A percentile compares a stretch with the other conserved stretches of the same genome.
These are phyloP conservation scores for Rhizopogon vinicolor DNA, from an alignment of 768 basidiomycete species.

Conservation along the genomic window DNA sequence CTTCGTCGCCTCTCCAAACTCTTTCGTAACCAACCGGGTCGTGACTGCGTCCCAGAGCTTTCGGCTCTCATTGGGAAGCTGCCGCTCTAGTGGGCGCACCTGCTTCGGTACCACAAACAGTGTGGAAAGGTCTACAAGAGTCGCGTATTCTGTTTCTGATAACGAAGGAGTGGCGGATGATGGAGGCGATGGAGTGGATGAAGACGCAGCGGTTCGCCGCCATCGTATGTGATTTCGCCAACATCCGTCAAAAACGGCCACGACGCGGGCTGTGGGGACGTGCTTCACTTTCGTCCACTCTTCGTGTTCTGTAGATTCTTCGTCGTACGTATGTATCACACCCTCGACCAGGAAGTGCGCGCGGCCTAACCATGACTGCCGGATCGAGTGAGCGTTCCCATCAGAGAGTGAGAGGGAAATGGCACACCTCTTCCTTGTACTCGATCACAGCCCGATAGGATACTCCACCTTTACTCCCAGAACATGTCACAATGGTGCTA, in stretches of 20 bases:
- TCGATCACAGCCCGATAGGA: slow-evolving; percentile 81
- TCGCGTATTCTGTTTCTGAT: slow-evolving; percentile 48
- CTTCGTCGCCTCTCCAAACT: slow-evolving; percentile 87
- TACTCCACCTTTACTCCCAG: slow-evolving; percentile 55
- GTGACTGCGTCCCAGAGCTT: slow-evolving; percentile 88
- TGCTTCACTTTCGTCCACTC: slow-evolving; percentile 88
- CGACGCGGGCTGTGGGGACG: slow-evolving; percentile 72
- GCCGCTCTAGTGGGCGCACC: slow-evolving; percentile 78
- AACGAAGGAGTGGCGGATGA: slow-evolving; percentile 20
- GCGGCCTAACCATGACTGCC: slow-evolving; percentile 82
- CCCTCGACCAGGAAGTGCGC: slow-evolving; percentile 86
- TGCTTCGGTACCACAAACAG: slow-evolving; percentile 74
- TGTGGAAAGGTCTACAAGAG: slow-evolving; percentile 72
- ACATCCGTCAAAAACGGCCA: slow-evolving; percentile 82
- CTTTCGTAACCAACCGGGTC: slow-evolving; percentile 67
- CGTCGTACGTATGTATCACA: slow-evolving; percentile 78
- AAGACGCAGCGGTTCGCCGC: slow-evolving; percentile 49
- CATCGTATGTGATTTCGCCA: slow-evolving; percentile 86
- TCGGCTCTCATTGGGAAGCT: slow-evolving; percentile 77
- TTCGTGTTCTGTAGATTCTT: slow-evolving; percentile 55
- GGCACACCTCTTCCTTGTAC: slow-evolving; percentile 90
- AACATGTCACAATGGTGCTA: slow-evolving; percentile 76
- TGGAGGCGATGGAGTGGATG: slow-evolving; percentile 45
- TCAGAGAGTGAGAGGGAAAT: background rate
- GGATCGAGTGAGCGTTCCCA: background rate